These are phyloP conservation scores for Leccinum uliginosum DNA, from an alignment of 768 basidiomycete species.

Conservation along the genomic window DNA sequence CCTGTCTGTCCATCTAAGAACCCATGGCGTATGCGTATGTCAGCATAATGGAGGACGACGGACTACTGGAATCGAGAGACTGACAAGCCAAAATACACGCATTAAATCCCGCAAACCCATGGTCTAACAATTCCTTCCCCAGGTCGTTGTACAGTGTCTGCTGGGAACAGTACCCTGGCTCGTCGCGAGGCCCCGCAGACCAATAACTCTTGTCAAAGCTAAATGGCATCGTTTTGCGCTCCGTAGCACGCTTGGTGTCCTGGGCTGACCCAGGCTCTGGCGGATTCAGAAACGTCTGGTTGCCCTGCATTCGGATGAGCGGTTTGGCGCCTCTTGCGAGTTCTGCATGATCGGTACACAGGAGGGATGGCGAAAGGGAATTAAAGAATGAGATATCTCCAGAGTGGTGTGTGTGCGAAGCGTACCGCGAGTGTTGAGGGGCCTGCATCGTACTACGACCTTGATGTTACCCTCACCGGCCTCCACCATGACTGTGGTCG, in stretches of 20 bases:
- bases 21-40: not conserved
- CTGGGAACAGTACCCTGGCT: conserved; percentile 88
- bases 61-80: conserved; percentile 33
- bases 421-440: conserved; percentile 91
- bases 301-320: conserved; percentile 93
- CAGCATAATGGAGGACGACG: not conserved
- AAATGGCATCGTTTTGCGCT: conserved; percentile 86
- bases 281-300: conserved; percentile 89
- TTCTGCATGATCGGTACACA: conserved; percentile 46
- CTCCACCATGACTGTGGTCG: conserved; percentile 54
- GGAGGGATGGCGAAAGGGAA: not conserved
- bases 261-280: conserved; percentile 71
- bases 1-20: conserved; percentile 76
- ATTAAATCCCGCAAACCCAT: conserved; percentile 95
- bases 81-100: conserved; percentile 98
- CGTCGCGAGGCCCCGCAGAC: conserved; percentile 89
- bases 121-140: conserved; percentile 90
- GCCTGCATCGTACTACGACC: conserved; percentile 92
- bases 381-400: not conserved
- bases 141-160: conserved; percentile 93
- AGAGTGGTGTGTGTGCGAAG: conserved; percentile 12
- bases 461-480: conserved; percentile 86
- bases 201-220: conserved; percentile 98
- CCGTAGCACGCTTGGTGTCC: conserved; percentile 77
- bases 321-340: conserved; percentile 89